phyloP scores from a whole-genome alignment of 352 stramenopile genomes.

The Bremia lactucae region DNA sequence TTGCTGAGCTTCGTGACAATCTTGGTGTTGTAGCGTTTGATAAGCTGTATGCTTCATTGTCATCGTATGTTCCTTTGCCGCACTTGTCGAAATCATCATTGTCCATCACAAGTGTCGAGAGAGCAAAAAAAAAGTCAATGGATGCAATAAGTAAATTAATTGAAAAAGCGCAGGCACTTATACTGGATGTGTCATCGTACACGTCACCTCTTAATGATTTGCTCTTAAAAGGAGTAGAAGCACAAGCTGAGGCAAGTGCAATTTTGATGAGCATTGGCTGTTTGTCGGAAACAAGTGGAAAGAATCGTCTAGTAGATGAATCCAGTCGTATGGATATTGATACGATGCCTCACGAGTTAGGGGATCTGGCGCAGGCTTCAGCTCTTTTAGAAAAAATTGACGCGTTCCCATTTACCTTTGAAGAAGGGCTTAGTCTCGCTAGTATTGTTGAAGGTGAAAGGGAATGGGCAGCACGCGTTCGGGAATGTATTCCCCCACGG shows the following conservation, averaged over 20 bases:
- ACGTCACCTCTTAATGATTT: constrained; percentile 46
- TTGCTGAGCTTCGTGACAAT: constrained; percentile 63
- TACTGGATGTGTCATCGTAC: constrained; percentile 59
- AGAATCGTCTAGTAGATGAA: constrained; percentile 1
- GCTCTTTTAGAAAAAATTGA: constrained; percentile 56
- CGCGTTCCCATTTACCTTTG: constrained; percentile 61
- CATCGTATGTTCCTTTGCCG: constrained; percentile 16
- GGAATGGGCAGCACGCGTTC: constrained; percentile 56
- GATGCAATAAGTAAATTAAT: constrained; percentile 55
- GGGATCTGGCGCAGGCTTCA: constrained; percentile 40
- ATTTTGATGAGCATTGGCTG: constrained; percentile 53
- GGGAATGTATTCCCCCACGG: constrained; percentile 57
- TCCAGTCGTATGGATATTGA: constrained; percentile 12
- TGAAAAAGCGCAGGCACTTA: constrained; percentile 46
- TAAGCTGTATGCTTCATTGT: constrained; percentile 37
- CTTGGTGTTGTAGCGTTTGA: constrained; percentile 50
- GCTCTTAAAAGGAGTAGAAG: constrained; percentile 31
- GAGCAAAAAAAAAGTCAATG: constrained; percentile 52
- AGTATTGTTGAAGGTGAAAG: constrained; percentile 48
- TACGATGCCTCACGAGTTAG: constrained; percentile 18
- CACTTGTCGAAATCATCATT: constrained; percentile 18
- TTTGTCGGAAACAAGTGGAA: constrained; percentile 8
- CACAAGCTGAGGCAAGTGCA: constrained; percentile 36
- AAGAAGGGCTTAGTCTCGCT: constrained; percentile 48
- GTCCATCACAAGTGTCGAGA: constrained; percentile 13